Evolutionary conservation across 2,329 filamentous ascomycete species (phyloP).

Genomic region (Colletotrichum scovillei): DNA sequence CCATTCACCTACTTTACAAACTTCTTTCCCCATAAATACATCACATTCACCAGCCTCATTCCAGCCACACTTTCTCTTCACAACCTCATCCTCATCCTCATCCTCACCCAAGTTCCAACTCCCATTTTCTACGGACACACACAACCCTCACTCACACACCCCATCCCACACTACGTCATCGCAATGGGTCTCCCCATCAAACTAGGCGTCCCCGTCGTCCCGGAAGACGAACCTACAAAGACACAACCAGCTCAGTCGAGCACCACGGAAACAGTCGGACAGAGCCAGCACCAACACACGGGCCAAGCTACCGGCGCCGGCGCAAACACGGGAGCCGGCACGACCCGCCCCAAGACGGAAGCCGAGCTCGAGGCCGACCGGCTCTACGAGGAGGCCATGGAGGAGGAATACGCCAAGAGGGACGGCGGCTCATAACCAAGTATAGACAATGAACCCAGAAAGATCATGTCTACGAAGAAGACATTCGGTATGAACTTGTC

Average conservation of each 20-base stretch:
- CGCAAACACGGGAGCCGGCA: slow-evolving; percentile 60
- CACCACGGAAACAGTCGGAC: background rate
- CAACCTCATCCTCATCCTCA: background rate
- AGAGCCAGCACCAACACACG: background rate
- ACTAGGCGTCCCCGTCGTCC: slow-evolving; percentile 23
- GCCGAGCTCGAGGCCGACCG: slow-evolving; percentile 61
- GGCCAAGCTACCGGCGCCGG: slow-evolving; percentile 53
- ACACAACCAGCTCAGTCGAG: background rate
- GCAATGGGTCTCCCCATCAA: slow-evolving; percentile 44
- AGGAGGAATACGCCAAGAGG: slow-evolving; percentile 67
- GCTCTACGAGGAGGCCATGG: slow-evolving; percentile 63
- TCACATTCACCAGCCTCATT: background rate
- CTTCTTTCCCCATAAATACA: background rate
- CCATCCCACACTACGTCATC: background rate
- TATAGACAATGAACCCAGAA: background rate
- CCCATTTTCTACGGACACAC: background rate
- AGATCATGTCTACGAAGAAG: background rate
- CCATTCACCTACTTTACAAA: background rate
- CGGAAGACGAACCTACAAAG: background rate
- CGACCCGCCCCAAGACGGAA: slow-evolving; percentile 59
- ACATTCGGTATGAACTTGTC: background rate
- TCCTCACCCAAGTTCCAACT: background rate
- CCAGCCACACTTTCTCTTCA: background rate
- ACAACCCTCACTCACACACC: background rate
- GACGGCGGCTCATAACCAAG: slow-evolving; percentile 58